Conservation (phyloP, 176 grass and related monocot species). For the Oryza glumipatula region DNA sequence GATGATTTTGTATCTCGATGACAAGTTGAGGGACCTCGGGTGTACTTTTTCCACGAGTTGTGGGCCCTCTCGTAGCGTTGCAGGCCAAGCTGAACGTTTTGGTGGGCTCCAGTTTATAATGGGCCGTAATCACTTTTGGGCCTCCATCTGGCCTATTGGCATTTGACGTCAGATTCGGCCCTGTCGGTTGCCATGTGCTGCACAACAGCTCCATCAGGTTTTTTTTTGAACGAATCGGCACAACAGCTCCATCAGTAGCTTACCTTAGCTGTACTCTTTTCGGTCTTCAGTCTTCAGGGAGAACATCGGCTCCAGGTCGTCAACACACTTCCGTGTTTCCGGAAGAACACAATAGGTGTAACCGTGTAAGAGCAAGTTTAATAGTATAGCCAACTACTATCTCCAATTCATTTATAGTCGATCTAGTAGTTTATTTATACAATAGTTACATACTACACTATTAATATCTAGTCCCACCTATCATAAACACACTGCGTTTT, state of each 20-base stretch:
- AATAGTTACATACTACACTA: too few species aligned
- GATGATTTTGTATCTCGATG: too few species aligned
- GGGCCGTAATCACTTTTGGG: background rate
- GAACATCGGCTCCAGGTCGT: background rate
- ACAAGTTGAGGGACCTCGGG: too few species aligned
- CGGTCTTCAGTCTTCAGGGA: background rate
- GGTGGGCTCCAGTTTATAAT: background rate
- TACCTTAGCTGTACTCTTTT: background rate
- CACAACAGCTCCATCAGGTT: background rate
- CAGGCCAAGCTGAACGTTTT: background rate
- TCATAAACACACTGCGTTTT: too few species aligned
- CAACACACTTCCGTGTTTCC: background rate
- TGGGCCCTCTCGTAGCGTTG: too few species aligned
- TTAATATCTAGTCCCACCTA: too few species aligned
- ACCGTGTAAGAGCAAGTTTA: background rate
- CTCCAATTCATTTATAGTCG: too few species aligned
- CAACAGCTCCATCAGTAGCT: background rate
- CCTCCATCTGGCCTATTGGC: background rate
- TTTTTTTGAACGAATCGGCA: too few species aligned
- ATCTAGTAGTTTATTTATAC: too few species aligned
- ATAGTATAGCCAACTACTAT: too few species aligned
- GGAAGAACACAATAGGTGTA: background rate
- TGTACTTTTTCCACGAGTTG: too few species aligned
- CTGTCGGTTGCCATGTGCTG: background rate
- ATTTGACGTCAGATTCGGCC: background rate